Evolutionary conservation across 2,329 filamentous ascomycete genomes (phyloP).

Genomic region (Fusarium fracticaudum): DNA sequence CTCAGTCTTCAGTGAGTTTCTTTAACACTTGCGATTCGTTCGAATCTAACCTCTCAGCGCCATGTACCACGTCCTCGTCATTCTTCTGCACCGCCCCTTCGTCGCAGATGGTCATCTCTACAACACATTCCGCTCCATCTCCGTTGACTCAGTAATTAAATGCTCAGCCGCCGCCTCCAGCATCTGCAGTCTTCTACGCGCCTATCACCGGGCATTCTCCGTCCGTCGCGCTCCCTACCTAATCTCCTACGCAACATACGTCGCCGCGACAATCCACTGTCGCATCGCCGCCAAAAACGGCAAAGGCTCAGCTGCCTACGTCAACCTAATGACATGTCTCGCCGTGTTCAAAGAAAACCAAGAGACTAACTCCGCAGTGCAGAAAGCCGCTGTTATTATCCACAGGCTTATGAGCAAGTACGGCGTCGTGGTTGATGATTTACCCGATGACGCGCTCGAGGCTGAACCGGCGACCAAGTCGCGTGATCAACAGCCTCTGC

Average conservation of each 20-base stretch:
- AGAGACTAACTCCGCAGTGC: slow-evolving; percentile 60
- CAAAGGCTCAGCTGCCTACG: slow-evolving; percentile 51
- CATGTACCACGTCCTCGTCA: slow-evolving; percentile 61
- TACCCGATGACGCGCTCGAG: slow-evolving; percentile 18
- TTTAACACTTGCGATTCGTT: fast-evolving
- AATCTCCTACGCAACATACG: slow-evolving; percentile 65
- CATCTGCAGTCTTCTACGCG: slow-evolving; percentile 55
- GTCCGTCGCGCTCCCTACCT: slow-evolving; percentile 61
- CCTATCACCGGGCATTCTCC: slow-evolving; percentile 57
- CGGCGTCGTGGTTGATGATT: slow-evolving; percentile 43
- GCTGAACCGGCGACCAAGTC: background rate
- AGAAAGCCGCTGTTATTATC: slow-evolving; percentile 56
- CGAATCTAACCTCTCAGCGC: slow-evolving; percentile 45
- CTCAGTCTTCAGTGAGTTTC: slow-evolving; percentile 49
- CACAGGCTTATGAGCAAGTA: slow-evolving; percentile 57
- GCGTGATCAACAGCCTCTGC: slow-evolving; percentile 11
- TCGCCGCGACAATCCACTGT: slow-evolving; percentile 62
- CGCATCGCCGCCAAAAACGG: slow-evolving; percentile 59
- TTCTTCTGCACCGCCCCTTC: slow-evolving; percentile 64
- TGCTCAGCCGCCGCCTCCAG: slow-evolving; percentile 58
- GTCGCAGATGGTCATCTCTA: slow-evolving; percentile 60
- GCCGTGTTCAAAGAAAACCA: slow-evolving; percentile 59
- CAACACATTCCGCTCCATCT: slow-evolving; percentile 51
- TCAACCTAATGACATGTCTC: slow-evolving; percentile 55
- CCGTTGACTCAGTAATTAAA: slow-evolving; percentile 54